Evolutionary conservation across 208 protist genomes (phyloP), one percentile per base, ranked within the genome.

Genomic region (Wallacemonas sp.): DNA sequence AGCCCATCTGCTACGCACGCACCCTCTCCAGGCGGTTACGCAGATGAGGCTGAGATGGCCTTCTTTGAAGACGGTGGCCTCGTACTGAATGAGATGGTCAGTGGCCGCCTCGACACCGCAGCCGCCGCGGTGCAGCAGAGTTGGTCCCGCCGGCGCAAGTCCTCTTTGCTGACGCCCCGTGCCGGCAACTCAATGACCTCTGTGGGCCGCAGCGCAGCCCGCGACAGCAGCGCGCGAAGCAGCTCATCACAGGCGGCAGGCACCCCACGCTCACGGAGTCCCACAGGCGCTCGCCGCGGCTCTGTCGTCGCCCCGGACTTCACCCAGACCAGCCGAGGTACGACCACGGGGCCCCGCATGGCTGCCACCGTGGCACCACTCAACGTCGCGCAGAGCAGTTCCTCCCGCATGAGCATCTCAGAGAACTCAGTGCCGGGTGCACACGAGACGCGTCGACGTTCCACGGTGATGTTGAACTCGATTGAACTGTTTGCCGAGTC

Each of bases 1-100:
- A n/a, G n/a, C n/a, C n/a, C n/a, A n/a, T n/a, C n/a, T n/a, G n/a
- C n/a, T n/a, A n/a, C n/a, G n/a, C n/a, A n/a, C n/a, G n/a, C n/a
- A n/a, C n/a, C n/a, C n/a, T n/a, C n/a, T n/a, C n/a, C n/a, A n/a
- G n/a, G n/a, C n/a, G n/a, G n/a, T n/a, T n/a, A n/a, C n/a, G n/a
- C n/a, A 4, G 46, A 54, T n/a, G 51, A 15, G 12, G 47, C 4
- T 14, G 51, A 58, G 19, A 27, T 31, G 5, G 28, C 51, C 5
- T 39, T 58, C n/a, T 58, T 58, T 31, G 51, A 58, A 9, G 51
- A 58, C 51, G 51, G 51, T 19, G 51, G 51, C 30, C 30, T 58
- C 51, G 51, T 58, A 31, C 36, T 58, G 12, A 58, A 58, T 21
- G 51, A 33, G 51, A 26, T 58, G 26, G 51, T 58, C 15, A 58